phyloP scores from a whole-genome alignment of 2,329 filamentous ascomycete genomes.

The Orbilia ellipsospora region DNA sequence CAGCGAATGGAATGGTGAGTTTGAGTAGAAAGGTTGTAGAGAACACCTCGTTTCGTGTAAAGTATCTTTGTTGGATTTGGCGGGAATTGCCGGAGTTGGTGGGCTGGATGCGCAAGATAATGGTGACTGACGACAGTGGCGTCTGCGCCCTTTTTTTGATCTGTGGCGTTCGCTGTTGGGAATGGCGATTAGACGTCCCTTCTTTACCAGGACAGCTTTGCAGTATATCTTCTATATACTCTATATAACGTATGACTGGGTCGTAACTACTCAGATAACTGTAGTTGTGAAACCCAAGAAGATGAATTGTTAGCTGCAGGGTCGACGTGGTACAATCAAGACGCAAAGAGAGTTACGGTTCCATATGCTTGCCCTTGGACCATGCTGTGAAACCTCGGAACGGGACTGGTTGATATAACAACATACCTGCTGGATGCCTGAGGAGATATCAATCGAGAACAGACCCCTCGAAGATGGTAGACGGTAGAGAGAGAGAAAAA shows the following conservation, averaged over 20 bases:
- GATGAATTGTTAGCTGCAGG: neutral
- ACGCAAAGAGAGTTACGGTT: neutral
- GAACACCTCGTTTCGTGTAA: neutral
- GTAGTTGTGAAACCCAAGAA: neutral
- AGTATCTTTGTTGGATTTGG: neutral
- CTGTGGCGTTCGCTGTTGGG: neutral
- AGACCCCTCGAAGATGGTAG: too few relatives aligned
- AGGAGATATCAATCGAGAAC: too few relatives aligned
- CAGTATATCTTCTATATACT: neutral
- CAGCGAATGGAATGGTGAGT: neutral
- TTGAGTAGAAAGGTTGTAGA: neutral
- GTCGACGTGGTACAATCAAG: too few relatives aligned
- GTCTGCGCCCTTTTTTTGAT: neutral
- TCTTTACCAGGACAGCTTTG: neutral
- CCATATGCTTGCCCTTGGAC: neutral
- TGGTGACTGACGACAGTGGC: neutral
- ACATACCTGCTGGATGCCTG: neutral
- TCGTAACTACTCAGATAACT: neutral
- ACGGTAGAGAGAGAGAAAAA: neutral
- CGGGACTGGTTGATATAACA: neutral
- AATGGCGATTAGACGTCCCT: neutral
- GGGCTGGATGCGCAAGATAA: too few relatives aligned
- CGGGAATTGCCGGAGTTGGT: constrained; percentile 12
- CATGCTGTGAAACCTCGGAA: neutral
- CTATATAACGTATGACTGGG: neutral